phyloP scores from a whole-genome alignment of 306 rosid species.

The Cicer bijugum region DNA sequence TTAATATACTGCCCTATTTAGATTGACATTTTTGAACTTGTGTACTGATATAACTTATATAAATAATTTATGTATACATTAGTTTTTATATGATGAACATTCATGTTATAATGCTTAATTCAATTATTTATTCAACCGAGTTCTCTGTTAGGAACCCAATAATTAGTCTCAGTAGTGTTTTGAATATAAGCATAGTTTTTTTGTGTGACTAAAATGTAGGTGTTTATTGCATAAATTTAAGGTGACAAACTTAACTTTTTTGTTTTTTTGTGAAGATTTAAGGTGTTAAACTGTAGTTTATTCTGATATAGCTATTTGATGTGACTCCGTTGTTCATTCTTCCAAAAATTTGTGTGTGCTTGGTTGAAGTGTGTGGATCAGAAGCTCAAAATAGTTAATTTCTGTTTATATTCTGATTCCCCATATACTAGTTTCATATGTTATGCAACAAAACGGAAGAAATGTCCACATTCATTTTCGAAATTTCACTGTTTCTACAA shows the following conservation, averaged over 20 bases:
- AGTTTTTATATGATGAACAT: no score
- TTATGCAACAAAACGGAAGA: constrained; percentile 17
- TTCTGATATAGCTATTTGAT: neutral
- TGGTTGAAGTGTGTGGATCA: constrained; percentile 32
- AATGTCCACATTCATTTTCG: constrained; percentile 17
- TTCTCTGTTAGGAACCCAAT: no score
- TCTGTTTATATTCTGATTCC: constrained; percentile 28
- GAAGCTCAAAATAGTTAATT: constrained; percentile 34
- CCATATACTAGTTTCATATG: constrained; percentile 12
- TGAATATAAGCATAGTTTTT: neutral
- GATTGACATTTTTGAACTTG: no score
- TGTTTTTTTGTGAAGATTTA: neutral
- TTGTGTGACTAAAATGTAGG: no score
- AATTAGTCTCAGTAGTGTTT: neutral
- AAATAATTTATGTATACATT: no score
- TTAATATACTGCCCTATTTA: neutral
- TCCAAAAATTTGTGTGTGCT: neutral
- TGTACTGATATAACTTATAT: no score
- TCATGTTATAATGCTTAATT: no score
- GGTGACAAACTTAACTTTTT: neutral
- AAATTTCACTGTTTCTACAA: constrained; percentile 12
- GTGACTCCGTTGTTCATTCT: constrained; percentile 17
- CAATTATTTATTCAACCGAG: no score
- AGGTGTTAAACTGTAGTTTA: neutral
- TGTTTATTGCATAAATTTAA: constrained; percentile 13